Percentiles rank a stretch among this genome's conserved stretches.
phyloP scores from a whole-genome alignment of 1,284 basidiomycete genomes.

The Xerocomus nothofagi region DNA sequence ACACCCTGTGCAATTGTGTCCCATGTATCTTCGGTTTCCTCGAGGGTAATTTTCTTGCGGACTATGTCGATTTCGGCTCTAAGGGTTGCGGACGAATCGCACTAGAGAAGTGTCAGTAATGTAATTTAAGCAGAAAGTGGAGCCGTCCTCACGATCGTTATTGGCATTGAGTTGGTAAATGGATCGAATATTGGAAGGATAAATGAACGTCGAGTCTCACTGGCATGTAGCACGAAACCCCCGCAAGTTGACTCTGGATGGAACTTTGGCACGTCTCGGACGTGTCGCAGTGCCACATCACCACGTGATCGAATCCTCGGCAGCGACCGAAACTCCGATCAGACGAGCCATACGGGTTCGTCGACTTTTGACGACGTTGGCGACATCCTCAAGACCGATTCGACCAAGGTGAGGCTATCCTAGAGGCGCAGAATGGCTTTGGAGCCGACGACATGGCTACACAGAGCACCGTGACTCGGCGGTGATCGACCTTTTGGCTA shows the following conservation, averaged over 20 bases:
- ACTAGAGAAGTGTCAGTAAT: conserved; percentile 26
- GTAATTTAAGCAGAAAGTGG: fast-evolving
- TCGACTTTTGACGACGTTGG: conserved; percentile 17
- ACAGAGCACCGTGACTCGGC: not conserved
- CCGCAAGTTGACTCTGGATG: no score
- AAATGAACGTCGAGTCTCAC: conserved; percentile 10
- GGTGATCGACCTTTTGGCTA: conserved; percentile 7
- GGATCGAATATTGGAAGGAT: not conserved
- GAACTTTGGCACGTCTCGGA: conserved; percentile 25
- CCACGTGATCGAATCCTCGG: conserved; percentile 31
- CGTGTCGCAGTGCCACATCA: conserved; percentile 20
- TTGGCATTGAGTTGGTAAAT: conserved; percentile 27
- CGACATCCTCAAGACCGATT: conserved; percentile 19
- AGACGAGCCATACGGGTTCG: not conserved
- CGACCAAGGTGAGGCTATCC: conserved; percentile 29
- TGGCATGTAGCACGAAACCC: conserved; percentile 24
- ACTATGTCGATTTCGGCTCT: conserved; percentile 43
- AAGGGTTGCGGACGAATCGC: conserved; percentile 38
- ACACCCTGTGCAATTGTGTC: conserved; percentile 67
- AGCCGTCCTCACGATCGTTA: conserved; percentile 26
- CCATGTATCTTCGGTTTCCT: conserved; percentile 84
- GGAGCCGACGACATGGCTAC: not conserved
- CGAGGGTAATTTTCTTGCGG: conserved; percentile 46
- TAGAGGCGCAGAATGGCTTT: not conserved
- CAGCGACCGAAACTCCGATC: conserved; percentile 29